A percentile compares a stretch with the other conserved stretches of the same genome.
phyloP scores from a whole-genome alignment of 2,329 filamentous ascomycete species.

The Volutella citrinella region DNA sequence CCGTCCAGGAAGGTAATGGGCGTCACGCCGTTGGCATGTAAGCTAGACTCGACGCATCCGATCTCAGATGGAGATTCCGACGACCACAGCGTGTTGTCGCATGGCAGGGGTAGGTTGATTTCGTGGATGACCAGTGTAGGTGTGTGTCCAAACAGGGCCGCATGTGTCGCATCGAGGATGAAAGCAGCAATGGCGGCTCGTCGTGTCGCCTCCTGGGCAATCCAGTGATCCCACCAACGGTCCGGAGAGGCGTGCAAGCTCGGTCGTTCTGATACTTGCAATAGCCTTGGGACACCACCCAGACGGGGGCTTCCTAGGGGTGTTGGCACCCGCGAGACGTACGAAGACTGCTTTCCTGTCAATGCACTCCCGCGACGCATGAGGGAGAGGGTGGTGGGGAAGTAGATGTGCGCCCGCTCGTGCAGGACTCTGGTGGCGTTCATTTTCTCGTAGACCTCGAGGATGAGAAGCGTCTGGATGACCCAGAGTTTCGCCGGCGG shows the following conservation, averaged over 20 bases:
- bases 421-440: conserved; percentile 26
- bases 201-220: conserved; percentile 27
- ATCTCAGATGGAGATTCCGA: conserved; percentile 27
- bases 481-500: conserved; percentile 27
- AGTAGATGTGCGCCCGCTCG: conserved; percentile 28
- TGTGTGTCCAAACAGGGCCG: conserved; percentile 26
- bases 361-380: conserved; percentile 27
- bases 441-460: conserved; percentile 26
- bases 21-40: conserved; percentile 25
- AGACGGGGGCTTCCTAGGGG: conserved; percentile 21
- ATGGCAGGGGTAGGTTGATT: conserved; percentile 26
- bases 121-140: conserved; percentile 27
- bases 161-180: conserved; percentile 26
- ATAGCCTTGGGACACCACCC: conserved; percentile 9
- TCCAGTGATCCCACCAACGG: conserved; percentile 29
- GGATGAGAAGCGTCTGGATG: conserved; percentile 24
- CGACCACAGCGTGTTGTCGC: conserved; percentile 27
- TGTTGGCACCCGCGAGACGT: conserved; percentile 22
- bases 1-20: conserved; percentile 26
- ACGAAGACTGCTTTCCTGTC: conserved; percentile 25
- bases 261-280: conserved; percentile 10
- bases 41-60: conserved; percentile 26
- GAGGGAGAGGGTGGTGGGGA: conserved; percentile 24
- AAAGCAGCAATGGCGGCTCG: conserved; percentile 25
- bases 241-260: conserved; percentile 21